Conservation (phyloP, 257 asterid species). For the Capsicum baccatum region DNA sequence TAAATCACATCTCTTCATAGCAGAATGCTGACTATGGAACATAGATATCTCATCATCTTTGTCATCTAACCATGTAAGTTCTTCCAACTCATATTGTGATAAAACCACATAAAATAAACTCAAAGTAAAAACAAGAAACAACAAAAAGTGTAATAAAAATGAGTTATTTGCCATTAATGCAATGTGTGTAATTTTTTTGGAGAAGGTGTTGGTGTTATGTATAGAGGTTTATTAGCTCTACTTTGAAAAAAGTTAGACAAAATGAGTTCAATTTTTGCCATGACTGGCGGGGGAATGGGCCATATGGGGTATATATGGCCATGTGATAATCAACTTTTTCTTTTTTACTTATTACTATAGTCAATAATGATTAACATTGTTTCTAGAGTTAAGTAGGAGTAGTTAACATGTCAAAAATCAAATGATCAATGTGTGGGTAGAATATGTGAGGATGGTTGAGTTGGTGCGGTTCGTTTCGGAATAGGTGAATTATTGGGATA, state of each 20-base stretch:
- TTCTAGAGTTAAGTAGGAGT: not conserved
- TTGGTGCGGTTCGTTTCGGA: no score
- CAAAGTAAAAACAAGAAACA: slow-evolving; percentile 25
- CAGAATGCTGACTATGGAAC: slow-evolving; percentile 57
- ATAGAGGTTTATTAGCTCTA: not conserved
- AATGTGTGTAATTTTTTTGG: not conserved
- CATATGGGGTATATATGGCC: slow-evolving; percentile 31
- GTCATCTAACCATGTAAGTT: slow-evolving; percentile 65
- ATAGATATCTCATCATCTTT: slow-evolving; percentile 58
- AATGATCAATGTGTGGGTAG: not conserved
- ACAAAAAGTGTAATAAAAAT: slow-evolving; percentile 34
- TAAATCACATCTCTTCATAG: slow-evolving; percentile 64
- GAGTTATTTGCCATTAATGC: slow-evolving; percentile 43
- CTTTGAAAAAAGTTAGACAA: slow-evolving; percentile 28
- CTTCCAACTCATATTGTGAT: slow-evolving; percentile 53
- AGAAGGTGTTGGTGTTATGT: not conserved
- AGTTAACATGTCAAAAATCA: not conserved
- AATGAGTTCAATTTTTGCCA: slow-evolving; percentile 47
- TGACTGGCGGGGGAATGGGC: slow-evolving; percentile 56
- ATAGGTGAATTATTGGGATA: no score
- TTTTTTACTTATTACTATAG: not conserved
- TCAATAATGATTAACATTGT: slow-evolving; percentile 16
- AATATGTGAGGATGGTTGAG: no score
- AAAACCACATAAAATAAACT: slow-evolving; percentile 27
- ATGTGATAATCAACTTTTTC: slow-evolving; percentile 21